Percentiles rank a stretch among this genome's conserved stretches.
Evolutionary conservation across 2,329 filamentous ascomycete species (phyloP).

Genomic region (Neocatenulostroma microsporum): DNA sequence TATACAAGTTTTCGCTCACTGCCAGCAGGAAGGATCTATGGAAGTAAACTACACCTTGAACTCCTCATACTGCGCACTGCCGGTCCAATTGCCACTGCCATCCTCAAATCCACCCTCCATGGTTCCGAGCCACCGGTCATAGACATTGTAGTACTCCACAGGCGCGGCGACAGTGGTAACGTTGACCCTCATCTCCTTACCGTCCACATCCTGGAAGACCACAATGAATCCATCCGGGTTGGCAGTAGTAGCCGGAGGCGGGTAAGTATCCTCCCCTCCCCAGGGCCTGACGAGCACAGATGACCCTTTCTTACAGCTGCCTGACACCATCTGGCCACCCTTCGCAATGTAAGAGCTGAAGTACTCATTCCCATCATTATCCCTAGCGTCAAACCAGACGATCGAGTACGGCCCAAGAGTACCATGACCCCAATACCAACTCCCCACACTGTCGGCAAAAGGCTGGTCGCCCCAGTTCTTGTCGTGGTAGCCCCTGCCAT

Average conservation of each 20-base stretch:
- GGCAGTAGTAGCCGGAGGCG: conserved; percentile 1
- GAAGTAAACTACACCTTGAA: no score
- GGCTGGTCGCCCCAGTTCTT: conserved; percentile 41
- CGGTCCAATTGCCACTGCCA: background rate
- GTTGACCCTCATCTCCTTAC: conserved; percentile 7
- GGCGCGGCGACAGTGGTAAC: background rate
- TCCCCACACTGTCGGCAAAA: conserved; percentile 20
- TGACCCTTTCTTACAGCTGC: background rate
- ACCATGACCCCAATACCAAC: conserved; percentile 40
- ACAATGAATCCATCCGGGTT: conserved; percentile 5
- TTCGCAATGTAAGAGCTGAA: conserved; percentile 5
- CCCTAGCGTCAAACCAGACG: conserved; percentile 37
- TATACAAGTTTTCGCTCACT: no score
- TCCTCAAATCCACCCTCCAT: conserved; percentile 1
- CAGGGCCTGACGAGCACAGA: conserved; percentile 5
- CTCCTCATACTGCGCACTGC: conserved; percentile 2
- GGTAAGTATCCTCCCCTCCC: conserved; percentile 4
- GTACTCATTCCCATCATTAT: conserved; percentile 1
- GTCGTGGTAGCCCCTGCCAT: conserved; percentile 40
- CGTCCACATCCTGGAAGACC: conserved; percentile 6
- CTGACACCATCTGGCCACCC: conserved; percentile 2
- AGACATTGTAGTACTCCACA: background rate
- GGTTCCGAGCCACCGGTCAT: conserved; percentile 1
- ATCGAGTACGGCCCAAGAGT: conserved; percentile 36
- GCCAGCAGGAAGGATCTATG: no score